phyloP scores from a whole-genome alignment of 2,329 filamentous ascomycete genomes.

The Fusarium camptoceras region DNA sequence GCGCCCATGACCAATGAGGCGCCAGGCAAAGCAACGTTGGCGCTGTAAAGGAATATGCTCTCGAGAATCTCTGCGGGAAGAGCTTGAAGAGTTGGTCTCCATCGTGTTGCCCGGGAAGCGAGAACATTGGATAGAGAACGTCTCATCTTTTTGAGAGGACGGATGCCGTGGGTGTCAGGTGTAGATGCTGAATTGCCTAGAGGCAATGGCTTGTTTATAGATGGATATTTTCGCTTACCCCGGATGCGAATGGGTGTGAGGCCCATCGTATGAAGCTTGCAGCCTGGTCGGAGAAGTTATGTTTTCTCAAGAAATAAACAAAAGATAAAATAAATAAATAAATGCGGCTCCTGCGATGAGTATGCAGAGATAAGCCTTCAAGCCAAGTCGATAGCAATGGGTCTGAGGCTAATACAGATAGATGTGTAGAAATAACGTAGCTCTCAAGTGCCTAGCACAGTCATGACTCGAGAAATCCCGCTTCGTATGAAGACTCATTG shows the following conservation, averaged over 20 bases:
- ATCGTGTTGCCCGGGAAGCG: constrained; percentile 43
- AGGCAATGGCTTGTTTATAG: constrained; percentile 25
- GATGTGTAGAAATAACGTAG: background rate
- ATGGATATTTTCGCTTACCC: constrained; percentile 61
- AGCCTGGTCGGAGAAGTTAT: background rate
- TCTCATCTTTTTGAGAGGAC: constrained; percentile 44
- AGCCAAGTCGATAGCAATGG: background rate
- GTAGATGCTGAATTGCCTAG: background rate
- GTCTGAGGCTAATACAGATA: background rate
- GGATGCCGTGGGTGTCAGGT: constrained; percentile 1
- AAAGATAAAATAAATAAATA: too few species aligned
- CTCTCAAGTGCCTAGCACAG: background rate
- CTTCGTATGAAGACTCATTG: background rate
- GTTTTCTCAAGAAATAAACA: background rate
- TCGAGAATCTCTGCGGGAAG: constrained; percentile 67
- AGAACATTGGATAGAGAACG: constrained; percentile 49
- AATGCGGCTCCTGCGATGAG: background rate
- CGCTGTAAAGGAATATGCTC: constrained; percentile 62
- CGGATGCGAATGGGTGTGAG: constrained; percentile 63
- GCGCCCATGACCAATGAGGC: constrained; percentile 59
- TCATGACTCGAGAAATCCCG: background rate
- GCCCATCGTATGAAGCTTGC: constrained; percentile 51
- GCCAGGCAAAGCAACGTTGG: constrained; percentile 61
- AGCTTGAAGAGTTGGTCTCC: constrained; percentile 47
- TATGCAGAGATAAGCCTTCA: background rate